phyloP scores from a whole-genome alignment of 2,329 filamentous ascomycete species.

The Talaromyces sp. region DNA sequence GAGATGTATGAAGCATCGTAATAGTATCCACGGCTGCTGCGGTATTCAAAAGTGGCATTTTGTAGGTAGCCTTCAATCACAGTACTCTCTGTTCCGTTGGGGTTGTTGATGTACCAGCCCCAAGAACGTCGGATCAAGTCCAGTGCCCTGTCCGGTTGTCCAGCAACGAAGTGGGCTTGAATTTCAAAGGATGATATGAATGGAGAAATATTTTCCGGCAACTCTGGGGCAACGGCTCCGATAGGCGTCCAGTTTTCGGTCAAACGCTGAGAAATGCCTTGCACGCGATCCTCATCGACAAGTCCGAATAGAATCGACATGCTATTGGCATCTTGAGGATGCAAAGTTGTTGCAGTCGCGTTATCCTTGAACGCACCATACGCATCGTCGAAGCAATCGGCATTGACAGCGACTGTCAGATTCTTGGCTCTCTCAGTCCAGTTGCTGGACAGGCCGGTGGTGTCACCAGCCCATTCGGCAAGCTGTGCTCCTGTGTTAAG shows the following conservation, averaged over 20 bases:
- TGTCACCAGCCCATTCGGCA: constrained; percentile 48
- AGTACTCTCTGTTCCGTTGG: constrained; percentile 57
- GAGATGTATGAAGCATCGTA: constrained; percentile 46
- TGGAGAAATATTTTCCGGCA: constrained; percentile 56
- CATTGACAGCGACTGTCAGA: constrained; percentile 48
- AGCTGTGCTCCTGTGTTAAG: constrained; percentile 53
- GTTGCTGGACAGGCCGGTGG: constrained; percentile 34
- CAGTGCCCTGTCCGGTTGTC: constrained; percentile 51
- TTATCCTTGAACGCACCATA: constrained; percentile 56
- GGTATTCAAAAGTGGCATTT: constrained; percentile 58
- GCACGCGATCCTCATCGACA: constrained; percentile 34
- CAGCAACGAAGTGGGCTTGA: constrained; percentile 53
- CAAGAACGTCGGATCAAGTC: constrained; percentile 56
- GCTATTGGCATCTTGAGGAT: constrained; percentile 61
- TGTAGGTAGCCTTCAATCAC: constrained; percentile 58
- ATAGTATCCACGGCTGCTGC: constrained; percentile 51
- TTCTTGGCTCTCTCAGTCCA: constrained; percentile 43
- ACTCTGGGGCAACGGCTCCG: constrained; percentile 55
- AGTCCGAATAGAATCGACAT: constrained; percentile 53
- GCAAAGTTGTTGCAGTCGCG: constrained; percentile 48
- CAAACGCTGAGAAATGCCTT: constrained; percentile 46
- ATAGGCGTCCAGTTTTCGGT: constrained; percentile 55
- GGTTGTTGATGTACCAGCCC: constrained; percentile 60
- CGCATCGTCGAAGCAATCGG: constrained; percentile 48
- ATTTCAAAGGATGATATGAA: constrained; percentile 61